Evolutionary conservation across 1,284 basidiomycete species (phyloP).

Genomic region (Moesziomyces sp.): DNA sequence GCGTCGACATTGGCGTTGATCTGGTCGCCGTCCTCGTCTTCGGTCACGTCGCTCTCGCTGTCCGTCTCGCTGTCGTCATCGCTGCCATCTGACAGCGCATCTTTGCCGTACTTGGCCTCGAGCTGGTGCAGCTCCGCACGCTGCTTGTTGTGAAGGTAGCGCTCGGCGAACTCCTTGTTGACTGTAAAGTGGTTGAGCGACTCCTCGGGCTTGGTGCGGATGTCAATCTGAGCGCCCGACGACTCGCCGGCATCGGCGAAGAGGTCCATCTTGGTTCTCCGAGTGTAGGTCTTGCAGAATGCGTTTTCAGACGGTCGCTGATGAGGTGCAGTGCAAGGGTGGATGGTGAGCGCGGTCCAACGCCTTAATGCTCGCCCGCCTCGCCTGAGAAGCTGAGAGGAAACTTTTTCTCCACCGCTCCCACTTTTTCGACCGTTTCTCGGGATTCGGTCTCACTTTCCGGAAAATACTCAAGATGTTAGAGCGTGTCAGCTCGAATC

Average conservation of each 20-base stretch:
- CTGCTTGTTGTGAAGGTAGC: conserved; percentile 64
- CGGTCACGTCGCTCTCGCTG: conserved; percentile 75
- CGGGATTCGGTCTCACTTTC: no score
- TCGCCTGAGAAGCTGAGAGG: no score
- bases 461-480: no score
- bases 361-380: no score
- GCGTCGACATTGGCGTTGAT: conserved; percentile 93
- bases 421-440: no score
- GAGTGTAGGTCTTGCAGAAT: not conserved
- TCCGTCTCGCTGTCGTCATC: conserved; percentile 46
- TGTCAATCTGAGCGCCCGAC: conserved; percentile 25
- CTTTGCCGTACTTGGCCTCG: conserved; percentile 58
- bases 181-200: conserved; percentile 55
- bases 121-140: conserved; percentile 61
- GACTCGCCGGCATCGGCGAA: conserved; percentile 15
- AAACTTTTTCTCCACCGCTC: no score
- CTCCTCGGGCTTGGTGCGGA: conserved; percentile 39
- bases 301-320: no score
- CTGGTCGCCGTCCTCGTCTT: conserved; percentile 95
- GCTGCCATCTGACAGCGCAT: conserved; percentile 16
- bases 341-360: no score
- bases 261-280: conserved; percentile 31
- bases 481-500: no score
- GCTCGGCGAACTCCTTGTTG: conserved; percentile 63
- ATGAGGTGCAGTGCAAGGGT: no score